These are phyloP conservation scores for Fusarium cyanostomum DNA, from an alignment of 2,329 filamentous ascomycete genomes.

Conservation along the genomic window DNA sequence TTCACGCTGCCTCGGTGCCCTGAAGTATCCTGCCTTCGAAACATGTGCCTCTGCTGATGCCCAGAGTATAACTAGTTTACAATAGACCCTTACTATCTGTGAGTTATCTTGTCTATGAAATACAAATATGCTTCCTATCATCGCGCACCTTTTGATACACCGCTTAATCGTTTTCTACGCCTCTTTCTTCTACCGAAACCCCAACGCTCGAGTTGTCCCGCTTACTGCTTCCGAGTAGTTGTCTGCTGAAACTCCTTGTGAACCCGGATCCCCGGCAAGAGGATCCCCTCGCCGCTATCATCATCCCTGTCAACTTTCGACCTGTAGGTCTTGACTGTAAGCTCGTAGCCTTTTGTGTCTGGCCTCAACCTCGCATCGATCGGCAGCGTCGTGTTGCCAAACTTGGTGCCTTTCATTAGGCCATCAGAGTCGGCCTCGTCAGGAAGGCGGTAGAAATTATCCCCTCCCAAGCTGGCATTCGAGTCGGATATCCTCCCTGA, in stretches of 20 bases:
- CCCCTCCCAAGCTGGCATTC: slow-evolving; percentile 22
- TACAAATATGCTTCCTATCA: neutral
- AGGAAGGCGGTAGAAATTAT: slow-evolving; percentile 47
- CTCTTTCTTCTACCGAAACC: neutral
- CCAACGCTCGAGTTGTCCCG: neutral
- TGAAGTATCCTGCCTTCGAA: too few species aligned
- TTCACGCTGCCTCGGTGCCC: too few species aligned
- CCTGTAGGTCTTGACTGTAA: slow-evolving; percentile 46
- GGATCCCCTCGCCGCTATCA: slow-evolving; percentile 50
- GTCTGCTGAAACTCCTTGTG: slow-evolving; percentile 49
- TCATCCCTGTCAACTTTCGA: slow-evolving; percentile 39
- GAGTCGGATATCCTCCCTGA: slow-evolving; percentile 12
- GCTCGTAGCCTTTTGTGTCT: slow-evolving; percentile 45
- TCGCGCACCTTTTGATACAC: neutral
- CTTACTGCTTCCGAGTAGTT: slow-evolving; percentile 13
- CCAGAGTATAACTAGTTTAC: too few species aligned
- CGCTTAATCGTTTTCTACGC: neutral
- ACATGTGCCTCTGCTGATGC: too few species aligned
- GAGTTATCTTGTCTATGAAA: too few species aligned
- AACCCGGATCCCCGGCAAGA: slow-evolving; percentile 52
- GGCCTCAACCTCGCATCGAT: slow-evolving; percentile 41
- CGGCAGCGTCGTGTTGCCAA: neutral
- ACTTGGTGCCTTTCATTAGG: slow-evolving; percentile 24
- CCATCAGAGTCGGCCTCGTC: slow-evolving; percentile 45
- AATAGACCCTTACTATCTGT: too few species aligned